Percentiles rank a stretch among this genome's conserved stretches.
Evolutionary conservation across 2,329 filamentous ascomycete species (phyloP).

Genomic region (Coleophoma cylindrospora): DNA sequence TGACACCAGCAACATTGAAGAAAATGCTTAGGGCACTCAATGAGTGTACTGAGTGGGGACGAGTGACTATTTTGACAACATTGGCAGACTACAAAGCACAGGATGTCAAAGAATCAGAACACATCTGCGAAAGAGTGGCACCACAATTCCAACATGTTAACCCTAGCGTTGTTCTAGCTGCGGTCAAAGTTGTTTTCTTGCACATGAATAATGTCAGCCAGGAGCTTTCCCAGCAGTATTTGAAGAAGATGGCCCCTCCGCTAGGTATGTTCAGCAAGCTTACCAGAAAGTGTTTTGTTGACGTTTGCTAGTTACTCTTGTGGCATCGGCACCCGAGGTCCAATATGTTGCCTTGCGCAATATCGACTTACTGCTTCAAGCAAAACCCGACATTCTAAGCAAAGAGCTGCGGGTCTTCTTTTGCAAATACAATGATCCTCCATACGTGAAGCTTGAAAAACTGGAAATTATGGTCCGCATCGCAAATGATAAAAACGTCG

Average conservation of each 20-base stretch:
- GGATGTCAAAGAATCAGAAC: constrained; percentile 95
- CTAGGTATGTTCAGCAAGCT: constrained; percentile 55
- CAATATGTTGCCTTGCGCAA: constrained; percentile 96
- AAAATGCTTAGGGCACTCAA: constrained; percentile 96
- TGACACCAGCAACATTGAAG: constrained; percentile 80
- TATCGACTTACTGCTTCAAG: constrained; percentile 92
- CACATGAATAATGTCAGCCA: constrained; percentile 84
- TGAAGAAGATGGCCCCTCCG: constrained; percentile 98
- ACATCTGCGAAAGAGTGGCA: constrained; percentile 93
- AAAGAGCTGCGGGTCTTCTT: constrained; percentile 98
- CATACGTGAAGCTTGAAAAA: constrained; percentile 96
- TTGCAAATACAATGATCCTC: constrained; percentile 99
- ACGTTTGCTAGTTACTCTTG: constrained; percentile 68
- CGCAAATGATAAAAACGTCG: constrained; percentile 94
- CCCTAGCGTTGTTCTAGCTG: constrained; percentile 92
- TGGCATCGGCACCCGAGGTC: constrained; percentile 92
- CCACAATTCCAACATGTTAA: constrained; percentile 99
- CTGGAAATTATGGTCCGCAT: constrained; percentile 99
- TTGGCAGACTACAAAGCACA: constrained; percentile 79
- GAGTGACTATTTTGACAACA: constrained; percentile 87
- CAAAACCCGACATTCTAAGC: constrained; percentile 92
- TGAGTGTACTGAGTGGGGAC: constrained; percentile 97
- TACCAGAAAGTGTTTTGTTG: constrained; percentile 3
- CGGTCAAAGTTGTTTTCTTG: constrained; percentile 94
- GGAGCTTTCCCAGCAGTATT: constrained; percentile 76